Percentiles rank a stretch among this genome's conserved stretches.
Conservation (phyloP, 768 basidiomycete species). For the Suillus spraguei region DNA sequence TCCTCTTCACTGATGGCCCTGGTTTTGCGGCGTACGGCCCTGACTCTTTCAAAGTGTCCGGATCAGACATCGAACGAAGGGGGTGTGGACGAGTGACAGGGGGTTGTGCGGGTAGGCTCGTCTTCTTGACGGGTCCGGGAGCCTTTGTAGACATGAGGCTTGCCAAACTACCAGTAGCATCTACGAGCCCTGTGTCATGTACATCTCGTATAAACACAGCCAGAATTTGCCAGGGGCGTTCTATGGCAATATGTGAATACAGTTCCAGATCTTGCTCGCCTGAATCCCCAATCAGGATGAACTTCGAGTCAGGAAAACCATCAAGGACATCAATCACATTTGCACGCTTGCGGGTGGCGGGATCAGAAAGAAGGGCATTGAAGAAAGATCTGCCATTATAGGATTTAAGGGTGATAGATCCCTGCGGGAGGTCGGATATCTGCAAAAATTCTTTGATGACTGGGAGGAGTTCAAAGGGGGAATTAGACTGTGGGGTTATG, state of each 20-base stretch:
- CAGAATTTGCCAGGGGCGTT: constrained; percentile 68
- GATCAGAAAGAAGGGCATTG: constrained; percentile 78
- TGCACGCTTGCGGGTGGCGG: constrained; percentile 80
- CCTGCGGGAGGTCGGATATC: constrained; percentile 67
- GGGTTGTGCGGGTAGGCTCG: constrained; percentile 9
- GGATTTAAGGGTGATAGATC: constrained; percentile 81
- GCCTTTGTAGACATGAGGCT: constrained; percentile 12
- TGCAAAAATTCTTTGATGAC: constrained; percentile 76
- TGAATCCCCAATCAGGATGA: constrained; percentile 88
- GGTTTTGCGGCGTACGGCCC: background rate
- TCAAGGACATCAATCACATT: constrained; percentile 80
- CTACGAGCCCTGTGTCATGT: constrained; percentile 45
- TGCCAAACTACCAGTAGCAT: constrained; percentile 57
- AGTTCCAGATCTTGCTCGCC: constrained; percentile 97
- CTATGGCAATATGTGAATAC: constrained; percentile 74
- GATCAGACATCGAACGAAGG: constrained; percentile 9
- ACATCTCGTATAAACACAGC: constrained; percentile 88
- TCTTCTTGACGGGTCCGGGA: constrained; percentile 9
- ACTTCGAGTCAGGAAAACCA: constrained; percentile 70
- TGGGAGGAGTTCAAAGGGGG: constrained; percentile 83
- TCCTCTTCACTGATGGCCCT: background rate
- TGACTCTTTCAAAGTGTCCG: background rate
- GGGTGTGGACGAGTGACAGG: background rate
- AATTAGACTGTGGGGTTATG: constrained; percentile 67
- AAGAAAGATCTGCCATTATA: constrained; percentile 86